phyloP scores from a whole-genome alignment of 768 basidiomycete species.

The Nidula microcarpa region DNA sequence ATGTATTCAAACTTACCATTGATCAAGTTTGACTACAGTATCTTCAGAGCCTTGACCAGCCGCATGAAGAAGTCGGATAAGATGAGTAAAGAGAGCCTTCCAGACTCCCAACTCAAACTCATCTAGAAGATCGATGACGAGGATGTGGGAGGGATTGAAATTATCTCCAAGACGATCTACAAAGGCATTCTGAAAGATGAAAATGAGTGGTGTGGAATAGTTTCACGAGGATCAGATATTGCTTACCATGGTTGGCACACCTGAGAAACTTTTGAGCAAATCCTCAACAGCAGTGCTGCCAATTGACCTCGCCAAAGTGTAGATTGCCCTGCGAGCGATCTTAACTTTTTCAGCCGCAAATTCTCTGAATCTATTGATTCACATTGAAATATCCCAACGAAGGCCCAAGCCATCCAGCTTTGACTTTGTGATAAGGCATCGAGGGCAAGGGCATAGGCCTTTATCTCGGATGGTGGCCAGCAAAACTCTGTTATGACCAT shows the following conservation, averaged over 20 bases:
- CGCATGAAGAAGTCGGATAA: conserved; percentile 16
- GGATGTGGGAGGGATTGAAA: neutral
- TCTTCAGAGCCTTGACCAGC: neutral
- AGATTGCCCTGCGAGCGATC: neutral
- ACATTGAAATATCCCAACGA: neutral
- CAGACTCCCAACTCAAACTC: conserved; percentile 25
- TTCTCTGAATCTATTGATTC: neutral
- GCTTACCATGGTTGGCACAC: neutral
- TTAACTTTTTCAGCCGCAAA: neutral
- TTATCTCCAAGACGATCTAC: neutral
- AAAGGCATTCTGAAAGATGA: neutral
- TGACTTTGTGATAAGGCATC: conserved; percentile 14
- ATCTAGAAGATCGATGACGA: conserved; percentile 20
- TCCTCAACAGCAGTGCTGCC: neutral
- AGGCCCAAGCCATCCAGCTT: neutral
- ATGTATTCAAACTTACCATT: neutral
- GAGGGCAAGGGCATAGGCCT: conserved; percentile 22
- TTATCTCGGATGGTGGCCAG: conserved; percentile 17
- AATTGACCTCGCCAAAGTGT: neutral
- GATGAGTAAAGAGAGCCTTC: conserved; percentile 20
- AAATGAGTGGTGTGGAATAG: neutral
- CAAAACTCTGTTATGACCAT: conserved; percentile 6
- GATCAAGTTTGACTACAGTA: neutral
- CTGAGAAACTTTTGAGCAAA: neutral
- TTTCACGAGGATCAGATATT: no score